Evolutionary conservation across 768 basidiomycete species (phyloP).

Genomic region (Strobilomyces dryophilus): DNA sequence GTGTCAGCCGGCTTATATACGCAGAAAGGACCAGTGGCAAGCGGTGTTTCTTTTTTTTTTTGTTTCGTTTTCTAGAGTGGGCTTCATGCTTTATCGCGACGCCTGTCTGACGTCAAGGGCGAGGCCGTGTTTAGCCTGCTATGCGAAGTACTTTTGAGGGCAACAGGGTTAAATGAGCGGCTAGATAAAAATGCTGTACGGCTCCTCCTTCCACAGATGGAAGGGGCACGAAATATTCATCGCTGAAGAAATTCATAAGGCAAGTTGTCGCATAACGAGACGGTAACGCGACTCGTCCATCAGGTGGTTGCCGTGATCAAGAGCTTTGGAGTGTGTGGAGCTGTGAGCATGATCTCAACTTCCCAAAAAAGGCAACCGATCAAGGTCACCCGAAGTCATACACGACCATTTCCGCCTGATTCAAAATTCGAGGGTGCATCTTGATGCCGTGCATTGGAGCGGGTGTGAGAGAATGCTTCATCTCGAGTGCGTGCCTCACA

Average conservation of each 20-base stretch:
- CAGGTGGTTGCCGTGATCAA: not conserved
- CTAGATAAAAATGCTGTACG: conserved; percentile 11
- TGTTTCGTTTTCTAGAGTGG: too few species aligned
- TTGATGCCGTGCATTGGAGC: conserved; percentile 9
- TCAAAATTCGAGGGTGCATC: conserved; percentile 8
- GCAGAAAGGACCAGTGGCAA: not conserved
- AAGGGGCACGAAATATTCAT: not conserved
- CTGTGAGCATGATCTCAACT: not conserved
- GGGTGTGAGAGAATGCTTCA: conserved; percentile 11
- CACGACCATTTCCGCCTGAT: conserved; percentile 16
- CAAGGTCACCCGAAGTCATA: conserved; percentile 8
- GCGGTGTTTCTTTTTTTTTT: too few species aligned
- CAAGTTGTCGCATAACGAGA: not conserved
- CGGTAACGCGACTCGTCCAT: not conserved
- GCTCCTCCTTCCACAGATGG: not conserved
- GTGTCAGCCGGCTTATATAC: conserved; percentile 23
- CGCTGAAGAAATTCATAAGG: not conserved
- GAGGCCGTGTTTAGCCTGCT: not conserved
- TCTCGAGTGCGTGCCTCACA: not conserved
- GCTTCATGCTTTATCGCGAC: conserved; percentile 3
- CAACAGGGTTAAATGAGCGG: conserved; percentile 5
- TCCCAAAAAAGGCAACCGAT: conserved; percentile 16
- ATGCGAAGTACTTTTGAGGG: conserved; percentile 1
- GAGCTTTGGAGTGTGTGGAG: conserved; percentile 4
- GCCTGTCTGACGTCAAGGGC: conserved; percentile 31